A percentile compares a stretch with the other conserved stretches of the same genome.
phyloP scores from a whole-genome alignment of 495 filamentous ascomycete species.

The Copromyces sp. region DNA sequence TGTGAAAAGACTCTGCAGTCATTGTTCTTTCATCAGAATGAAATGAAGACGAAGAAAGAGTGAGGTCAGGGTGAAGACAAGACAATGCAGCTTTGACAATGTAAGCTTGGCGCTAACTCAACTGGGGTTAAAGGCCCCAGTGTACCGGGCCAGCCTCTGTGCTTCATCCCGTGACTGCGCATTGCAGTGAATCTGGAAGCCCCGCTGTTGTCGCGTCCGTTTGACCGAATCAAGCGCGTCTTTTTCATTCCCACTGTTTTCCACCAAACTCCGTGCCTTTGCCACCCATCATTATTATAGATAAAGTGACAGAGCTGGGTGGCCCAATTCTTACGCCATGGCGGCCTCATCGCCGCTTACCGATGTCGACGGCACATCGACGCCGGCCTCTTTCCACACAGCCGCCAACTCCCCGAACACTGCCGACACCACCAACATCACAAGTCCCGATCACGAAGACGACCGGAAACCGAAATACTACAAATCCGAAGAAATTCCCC shows the following conservation, averaged over 20 bases:
- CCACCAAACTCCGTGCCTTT: neutral
- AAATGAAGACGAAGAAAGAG: neutral
- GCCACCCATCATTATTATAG: neutral
- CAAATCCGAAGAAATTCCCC: constrained; percentile 43
- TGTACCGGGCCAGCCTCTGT: neutral
- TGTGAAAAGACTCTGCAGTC: neutral
- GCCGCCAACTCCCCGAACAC: constrained; percentile 7
- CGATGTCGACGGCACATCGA: constrained; percentile 9
- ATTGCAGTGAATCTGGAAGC: neutral
- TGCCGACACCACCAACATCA: constrained; percentile 12
- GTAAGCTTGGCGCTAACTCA: neutral
- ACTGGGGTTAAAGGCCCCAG: neutral
- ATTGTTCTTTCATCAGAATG: neutral
- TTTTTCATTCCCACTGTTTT: neutral
- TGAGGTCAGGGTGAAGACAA: neutral
- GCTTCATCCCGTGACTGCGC: neutral
- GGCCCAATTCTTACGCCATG: neutral
- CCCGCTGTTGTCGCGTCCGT: neutral
- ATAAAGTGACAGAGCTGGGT: neutral
- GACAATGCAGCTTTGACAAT: neutral
- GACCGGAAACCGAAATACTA: constrained; percentile 33
- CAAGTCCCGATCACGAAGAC: constrained; percentile 11
- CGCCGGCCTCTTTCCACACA: constrained; percentile 14
- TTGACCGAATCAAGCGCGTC: neutral
- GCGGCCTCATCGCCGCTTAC: constrained; percentile 13